phyloP scores from a whole-genome alignment of 2,329 filamentous ascomycete genomes.

The Diaporthe sp. region DNA sequence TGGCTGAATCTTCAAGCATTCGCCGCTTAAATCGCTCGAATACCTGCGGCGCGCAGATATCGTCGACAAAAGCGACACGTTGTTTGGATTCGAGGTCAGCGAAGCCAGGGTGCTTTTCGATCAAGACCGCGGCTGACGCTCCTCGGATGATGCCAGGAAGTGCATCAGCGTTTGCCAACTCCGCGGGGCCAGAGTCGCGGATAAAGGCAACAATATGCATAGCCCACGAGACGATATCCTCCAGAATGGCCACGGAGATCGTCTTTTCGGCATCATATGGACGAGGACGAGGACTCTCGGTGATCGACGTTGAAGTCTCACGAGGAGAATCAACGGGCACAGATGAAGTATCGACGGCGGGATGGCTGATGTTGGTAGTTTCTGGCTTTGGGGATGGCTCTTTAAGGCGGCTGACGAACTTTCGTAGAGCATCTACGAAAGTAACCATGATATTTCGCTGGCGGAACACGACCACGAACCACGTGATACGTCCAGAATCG shows the following conservation, averaged over 20 bases:
- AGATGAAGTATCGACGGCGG: too few relatives aligned
- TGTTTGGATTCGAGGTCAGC: not conserved
- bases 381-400: not conserved
- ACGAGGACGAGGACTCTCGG: not conserved
- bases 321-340: not conserved
- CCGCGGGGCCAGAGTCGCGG: not conserved
- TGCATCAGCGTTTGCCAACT: not conserved
- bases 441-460: not conserved
- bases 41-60: not conserved
- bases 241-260: not conserved
- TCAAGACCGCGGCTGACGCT: conserved; percentile 11
- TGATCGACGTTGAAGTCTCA: not conserved
- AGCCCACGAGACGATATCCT: conserved; percentile 20
- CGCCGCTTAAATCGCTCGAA: conserved; percentile 8
- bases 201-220: conserved; percentile 8
- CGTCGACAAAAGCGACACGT: not conserved
- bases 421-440: conserved; percentile 24
- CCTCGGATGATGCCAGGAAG: conserved; percentile 27
- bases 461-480: conserved; percentile 27
- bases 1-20: not conserved
- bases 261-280: not conserved
- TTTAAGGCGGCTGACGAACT: not conserved
- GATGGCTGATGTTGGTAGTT: too few relatives aligned
- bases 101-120: conserved; percentile 1
- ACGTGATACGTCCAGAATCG: not conserved